phyloP scores from a whole-genome alignment of 2,329 filamentous ascomycete species.

The Ceratocystis colombiana region DNA sequence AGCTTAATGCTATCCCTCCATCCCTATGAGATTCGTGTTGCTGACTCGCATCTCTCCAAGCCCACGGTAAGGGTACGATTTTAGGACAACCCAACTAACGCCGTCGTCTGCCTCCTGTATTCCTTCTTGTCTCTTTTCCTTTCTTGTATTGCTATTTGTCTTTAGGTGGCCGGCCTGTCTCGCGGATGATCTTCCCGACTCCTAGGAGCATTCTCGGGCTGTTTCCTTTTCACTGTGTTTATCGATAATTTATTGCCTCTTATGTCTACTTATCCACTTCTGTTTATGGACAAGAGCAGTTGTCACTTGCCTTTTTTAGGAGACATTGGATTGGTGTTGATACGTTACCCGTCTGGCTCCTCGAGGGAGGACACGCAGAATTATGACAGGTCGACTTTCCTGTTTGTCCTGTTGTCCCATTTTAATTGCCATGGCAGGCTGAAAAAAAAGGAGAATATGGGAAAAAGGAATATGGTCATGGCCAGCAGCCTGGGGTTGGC shows the following conservation, averaged over 20 bases:
- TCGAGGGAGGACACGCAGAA: slow-evolving; percentile 1
- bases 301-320: neutral
- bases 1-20: neutral
- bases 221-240: neutral
- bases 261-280: neutral
- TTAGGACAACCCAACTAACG: too few relatives aligned
- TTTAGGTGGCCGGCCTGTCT: neutral
- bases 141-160: neutral
- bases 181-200: neutral
- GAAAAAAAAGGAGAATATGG: neutral
- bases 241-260: neutral
- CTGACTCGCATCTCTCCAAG: slow-evolving; percentile 1
- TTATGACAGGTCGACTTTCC: slow-evolving; percentile 11
- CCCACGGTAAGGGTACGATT: neutral
- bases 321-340: neutral
- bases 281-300: neutral
- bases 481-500: neutral
- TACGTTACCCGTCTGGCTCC: neutral
- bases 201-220: neutral
- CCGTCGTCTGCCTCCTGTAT: too few relatives aligned
- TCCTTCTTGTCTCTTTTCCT: neutral
- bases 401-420: neutral
- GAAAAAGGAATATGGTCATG: neutral
- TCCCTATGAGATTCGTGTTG: neutral
- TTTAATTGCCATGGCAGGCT: too few relatives aligned